Conservation (phyloP, 495 filamentous ascomycete species). For the Gamarada debralockiae region DNA sequence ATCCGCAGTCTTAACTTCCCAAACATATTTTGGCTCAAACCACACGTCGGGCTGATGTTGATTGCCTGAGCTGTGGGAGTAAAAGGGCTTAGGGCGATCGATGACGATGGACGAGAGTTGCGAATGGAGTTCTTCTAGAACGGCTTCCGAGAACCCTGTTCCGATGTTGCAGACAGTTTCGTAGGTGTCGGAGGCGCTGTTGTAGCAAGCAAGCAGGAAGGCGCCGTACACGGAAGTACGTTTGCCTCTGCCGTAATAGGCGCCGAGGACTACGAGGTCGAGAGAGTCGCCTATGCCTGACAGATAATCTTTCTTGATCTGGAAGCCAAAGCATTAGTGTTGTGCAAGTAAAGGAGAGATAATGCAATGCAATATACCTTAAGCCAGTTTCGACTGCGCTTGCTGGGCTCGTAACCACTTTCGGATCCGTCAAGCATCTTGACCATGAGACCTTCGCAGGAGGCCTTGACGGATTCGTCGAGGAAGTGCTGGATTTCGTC, state of each 20-base stretch:
- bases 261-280: conserved; percentile 92
- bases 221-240: conserved; percentile 92
- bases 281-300: conserved; percentile 90
- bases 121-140: conserved; percentile 76
- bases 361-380: conserved; percentile 55
- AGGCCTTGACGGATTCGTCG: conserved; percentile 89
- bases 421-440: conserved; percentile 95
- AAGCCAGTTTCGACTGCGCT: conserved; percentile 94
- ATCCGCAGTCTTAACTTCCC: conserved; percentile 97
- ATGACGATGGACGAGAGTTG: conserved; percentile 70
- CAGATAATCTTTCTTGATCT: conserved; percentile 98
- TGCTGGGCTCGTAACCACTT: conserved; percentile 91
- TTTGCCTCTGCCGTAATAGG: conserved; percentile 92
- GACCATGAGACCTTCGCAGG: conserved; percentile 97
- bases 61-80: conserved; percentile 73
- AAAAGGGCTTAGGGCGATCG: conserved; percentile 90
- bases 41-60: conserved; percentile 97
- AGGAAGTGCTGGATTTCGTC: conserved; percentile 90
- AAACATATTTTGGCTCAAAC: conserved; percentile 92
- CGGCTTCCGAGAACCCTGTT: conserved; percentile 88
- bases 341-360: neutral
- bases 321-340: conserved; percentile 5
- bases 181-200: conserved; percentile 68
- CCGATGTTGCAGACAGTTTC: conserved; percentile 98
- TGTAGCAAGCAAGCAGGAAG: conserved; percentile 93